These are phyloP conservation scores for Scedosporium boydii DNA, from an alignment of 2,329 filamentous ascomycete species.

Conservation along the genomic window DNA sequence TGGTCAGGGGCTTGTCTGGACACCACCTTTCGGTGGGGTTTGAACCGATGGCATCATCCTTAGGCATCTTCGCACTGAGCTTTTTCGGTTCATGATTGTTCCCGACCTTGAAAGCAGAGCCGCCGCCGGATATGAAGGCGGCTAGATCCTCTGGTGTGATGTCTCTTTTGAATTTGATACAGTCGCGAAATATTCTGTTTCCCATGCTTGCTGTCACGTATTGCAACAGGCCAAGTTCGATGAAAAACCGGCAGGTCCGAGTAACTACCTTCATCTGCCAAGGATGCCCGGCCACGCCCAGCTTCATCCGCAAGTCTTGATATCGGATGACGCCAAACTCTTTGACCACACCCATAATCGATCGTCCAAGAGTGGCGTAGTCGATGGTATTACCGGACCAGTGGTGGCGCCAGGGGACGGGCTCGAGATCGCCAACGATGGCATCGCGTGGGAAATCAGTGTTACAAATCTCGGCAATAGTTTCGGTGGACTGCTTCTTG, in stretches of 20 bases:
- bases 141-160: conserved; percentile 38
- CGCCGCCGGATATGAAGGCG: conserved; percentile 21
- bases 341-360: conserved; percentile 46
- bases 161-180: conserved; percentile 48
- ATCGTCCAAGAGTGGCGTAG: conserved; percentile 46
- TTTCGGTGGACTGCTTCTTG: conserved; percentile 11
- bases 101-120: conserved; percentile 41
- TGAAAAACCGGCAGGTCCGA: conserved; percentile 49
- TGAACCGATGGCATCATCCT: background rate
- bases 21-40: conserved; percentile 3
- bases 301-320: conserved; percentile 46
- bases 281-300: conserved; percentile 42
- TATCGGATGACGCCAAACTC: conserved; percentile 50
- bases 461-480: conserved; percentile 9
- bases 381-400: conserved; percentile 53
- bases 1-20: conserved; percentile 24
- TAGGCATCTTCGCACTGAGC: background rate
- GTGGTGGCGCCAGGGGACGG: conserved; percentile 44
- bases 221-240: conserved; percentile 42
- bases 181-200: conserved; percentile 49
- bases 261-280: conserved; percentile 53
- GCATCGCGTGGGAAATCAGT: conserved; percentile 12
- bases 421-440: conserved; percentile 31
- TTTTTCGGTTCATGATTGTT: conserved; percentile 4
- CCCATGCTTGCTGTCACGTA: conserved; percentile 48